Evolutionary conservation across 2,329 filamentous ascomycete genomes (phyloP), one percentile per base, ranked within the genome.

Genomic region (Cladophialophora chaetospira): DNA sequence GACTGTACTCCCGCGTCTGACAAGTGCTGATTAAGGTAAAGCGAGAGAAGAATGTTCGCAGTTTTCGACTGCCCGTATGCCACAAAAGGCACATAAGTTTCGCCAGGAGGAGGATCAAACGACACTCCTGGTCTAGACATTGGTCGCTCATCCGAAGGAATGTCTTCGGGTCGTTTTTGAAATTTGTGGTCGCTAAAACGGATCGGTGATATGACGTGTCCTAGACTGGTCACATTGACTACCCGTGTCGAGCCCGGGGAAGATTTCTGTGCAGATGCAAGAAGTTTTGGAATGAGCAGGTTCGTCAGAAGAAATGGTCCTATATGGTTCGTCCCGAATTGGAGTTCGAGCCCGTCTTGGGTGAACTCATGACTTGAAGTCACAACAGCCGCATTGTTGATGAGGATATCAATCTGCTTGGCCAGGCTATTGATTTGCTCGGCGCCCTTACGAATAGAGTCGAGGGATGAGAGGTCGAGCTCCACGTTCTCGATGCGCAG

Each of bases 21-120:
- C 4, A 82, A 63, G 46, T 75, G 70, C 11, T 66, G 65, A 3
- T 73, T 69, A 61, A 78, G 67, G 1, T 69, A 72, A 3, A 76
- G 47, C 5, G 51, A 52, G 50, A 74, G 77, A 2, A 79, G 67
- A 8, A 79, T 65, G 56, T 79, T 76, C 0, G 79, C 79, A 3
- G 80, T 67, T 62, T 82, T 81, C 44, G 71, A 73, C 57, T 79
- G 75, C 0, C 74, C 77, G 58, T 77, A 77, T 2, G 71, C 71
- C 11, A 65, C 63, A 65, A 74, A 77, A 17, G 63, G 67, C 19
- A 57, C 64, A 62, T 76, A 76, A 1, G 67, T 65, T 31, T 55
- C 36, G 3, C 48, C 55, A 1, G 55, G 43, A 13, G 59, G 46
- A 13, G 59, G 55, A 31, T 58, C 59, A 5, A 64, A 68, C 2